Percentiles rank a stretch among this genome's conserved stretches.
These are phyloP conservation scores for Amanita brunnescens DNA, from an alignment of 768 basidiomycete genomes.

Conservation along the genomic window DNA sequence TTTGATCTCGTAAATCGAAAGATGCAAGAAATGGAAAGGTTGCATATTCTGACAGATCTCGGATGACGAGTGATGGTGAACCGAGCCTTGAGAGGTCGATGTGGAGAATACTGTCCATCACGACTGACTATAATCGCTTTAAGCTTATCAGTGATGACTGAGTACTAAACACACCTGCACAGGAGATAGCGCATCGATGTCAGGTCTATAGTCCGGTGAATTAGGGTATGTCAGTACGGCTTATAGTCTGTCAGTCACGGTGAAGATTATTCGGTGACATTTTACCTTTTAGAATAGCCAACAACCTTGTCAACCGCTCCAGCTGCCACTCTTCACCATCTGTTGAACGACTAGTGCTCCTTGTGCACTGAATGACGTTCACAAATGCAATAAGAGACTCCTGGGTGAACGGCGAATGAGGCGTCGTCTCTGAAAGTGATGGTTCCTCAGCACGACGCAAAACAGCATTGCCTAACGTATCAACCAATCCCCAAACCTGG, in stretches of 20 bases:
- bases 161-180: conserved; percentile 49
- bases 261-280: background rate
- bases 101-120: conserved; percentile 59
- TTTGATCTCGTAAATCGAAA: conserved; percentile 44
- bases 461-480: conserved; percentile 52
- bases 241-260: conserved; percentile 16
- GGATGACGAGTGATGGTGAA: conserved; percentile 64
- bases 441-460: conserved; percentile 17
- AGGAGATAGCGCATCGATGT: conserved; percentile 74
- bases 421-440: conserved; percentile 1
- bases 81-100: conserved; percentile 60
- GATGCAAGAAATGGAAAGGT: conserved; percentile 84
- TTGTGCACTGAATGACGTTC: conserved; percentile 55
- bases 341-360: conserved; percentile 38
- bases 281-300: conserved; percentile 70
- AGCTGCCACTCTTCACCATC: conserved; percentile 59
- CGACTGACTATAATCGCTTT: conserved; percentile 40
- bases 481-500: conserved; percentile 63
- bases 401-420: conserved; percentile 57
- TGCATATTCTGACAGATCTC: conserved; percentile 77
- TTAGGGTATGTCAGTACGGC: conserved; percentile 71
- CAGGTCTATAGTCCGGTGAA: conserved; percentile 83
- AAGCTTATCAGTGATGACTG: background rate
- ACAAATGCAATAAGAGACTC: conserved; percentile 81
- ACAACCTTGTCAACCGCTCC: conserved; percentile 54